Evolutionary conservation across 148 eudicot species (phyloP), one percentile per base, ranked within the genome.

Genomic region (Persicaria maculosa): DNA sequence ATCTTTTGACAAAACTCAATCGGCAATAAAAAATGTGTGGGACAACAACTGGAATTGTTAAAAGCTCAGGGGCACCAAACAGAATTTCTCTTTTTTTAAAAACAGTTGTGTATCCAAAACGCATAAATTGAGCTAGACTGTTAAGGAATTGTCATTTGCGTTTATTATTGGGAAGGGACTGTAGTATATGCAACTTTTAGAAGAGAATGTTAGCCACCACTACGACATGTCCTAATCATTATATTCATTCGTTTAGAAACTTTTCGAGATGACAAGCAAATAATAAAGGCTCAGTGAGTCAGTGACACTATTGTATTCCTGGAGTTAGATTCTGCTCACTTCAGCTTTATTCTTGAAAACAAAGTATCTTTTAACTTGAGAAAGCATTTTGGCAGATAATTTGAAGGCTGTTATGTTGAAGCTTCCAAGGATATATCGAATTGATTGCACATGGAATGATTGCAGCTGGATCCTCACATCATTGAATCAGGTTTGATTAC

Each of bases 401-500:
- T 73, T 80, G 71, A 74, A 78, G 71, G 84, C 84, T 77, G 68
- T 20, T 70, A 50, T 50, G 25, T 74, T 78, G 44, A 82, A 86
- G 88, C 83, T 89, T 74, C 97, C 97, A 44, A 81, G 78, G 69
- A 83, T 93, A 72, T 93, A 91, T 82, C 74, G 83, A 71, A 91
- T 93, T 87, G 98, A 93, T 78, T 93, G 98, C 82, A 86, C 90
- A 17, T 47, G 75, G 72, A 93, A 91, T 70, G 98, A 93, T 46
- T 93, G 98, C 83, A 85, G 97, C 74, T 75, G 84, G 81, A 86
- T 91, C 80, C 80, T 91, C 62, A 89, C 78, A 78, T 79, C 93
- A 72, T 46, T 59, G 48, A 72, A 77, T 74, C 90, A 89, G 93
- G 98, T 93, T 73, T 44, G 77, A 40, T 40, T 65, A 40, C 1